A percentile compares a stretch with the other conserved stretches of the same genome.
Conservation (phyloP, 2,329 filamentous ascomycete genomes). For the Fusarium papillatum region DNA sequence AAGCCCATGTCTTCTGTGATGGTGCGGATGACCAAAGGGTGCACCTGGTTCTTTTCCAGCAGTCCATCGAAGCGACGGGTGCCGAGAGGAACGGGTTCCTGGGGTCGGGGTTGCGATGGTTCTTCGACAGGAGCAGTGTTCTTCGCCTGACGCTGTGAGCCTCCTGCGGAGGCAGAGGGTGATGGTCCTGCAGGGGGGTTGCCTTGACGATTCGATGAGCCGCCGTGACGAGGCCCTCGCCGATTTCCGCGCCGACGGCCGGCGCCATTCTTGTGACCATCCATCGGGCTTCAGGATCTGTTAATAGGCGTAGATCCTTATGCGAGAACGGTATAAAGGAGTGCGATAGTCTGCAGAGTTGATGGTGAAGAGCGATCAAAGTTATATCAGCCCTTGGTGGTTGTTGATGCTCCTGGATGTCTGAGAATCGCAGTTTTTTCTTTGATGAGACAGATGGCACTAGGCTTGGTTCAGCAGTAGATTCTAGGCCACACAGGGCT, state of each 20-base stretch:
- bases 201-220: neutral
- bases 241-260: slow-evolving; percentile 20
- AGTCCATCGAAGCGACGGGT: slow-evolving; percentile 63
- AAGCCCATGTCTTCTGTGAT: slow-evolving; percentile 64
- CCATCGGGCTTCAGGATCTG: slow-evolving; percentile 8
- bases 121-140: neutral
- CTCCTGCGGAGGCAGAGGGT: neutral
- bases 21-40: slow-evolving; percentile 61
- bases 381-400: neutral
- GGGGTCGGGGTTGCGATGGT: neutral
- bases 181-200: neutral
- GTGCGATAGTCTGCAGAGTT: neutral
- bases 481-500: neutral
- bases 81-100: slow-evolving; percentile 53
- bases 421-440: neutral
- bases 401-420: neutral
- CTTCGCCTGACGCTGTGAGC: neutral
- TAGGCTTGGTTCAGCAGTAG: neutral
- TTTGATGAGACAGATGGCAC: neutral
- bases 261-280: slow-evolving; percentile 20
- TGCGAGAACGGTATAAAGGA: neutral
- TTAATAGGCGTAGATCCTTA: neutral
- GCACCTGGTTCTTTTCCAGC: slow-evolving; percentile 53
- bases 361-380: neutral
- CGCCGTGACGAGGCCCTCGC: slow-evolving; percentile 14